Base-by-base conservation (phyloP, 2,329 filamentous ascomycete genomes). In the Phaeosphaeriaceae sp. region DNA sequence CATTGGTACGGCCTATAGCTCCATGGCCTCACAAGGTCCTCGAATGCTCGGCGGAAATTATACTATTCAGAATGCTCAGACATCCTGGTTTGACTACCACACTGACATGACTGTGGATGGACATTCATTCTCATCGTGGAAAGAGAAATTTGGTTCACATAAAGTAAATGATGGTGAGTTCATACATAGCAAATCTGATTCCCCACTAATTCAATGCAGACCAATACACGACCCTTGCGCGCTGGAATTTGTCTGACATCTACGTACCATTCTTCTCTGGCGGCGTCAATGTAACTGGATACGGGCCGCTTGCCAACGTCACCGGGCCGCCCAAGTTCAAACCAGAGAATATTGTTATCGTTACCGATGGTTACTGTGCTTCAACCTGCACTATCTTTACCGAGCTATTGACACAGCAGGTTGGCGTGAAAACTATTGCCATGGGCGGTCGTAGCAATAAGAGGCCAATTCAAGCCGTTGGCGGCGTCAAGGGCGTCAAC, bases 291-390 rank as follows among this genome's bases (percentile, higher is more conserved):
- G 56, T 74, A 8, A 71, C 65, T 17, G 71, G 70, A 6, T 74
- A 71, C 35, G 68, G 65, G 8, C 51, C 57, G 11, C 64, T 67
- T 17, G 53, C 68, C 48, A 76, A 79, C 37, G 84, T 63, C 78
- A 76, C 74, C 4, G 60, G 70, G 54, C 16, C 53, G 44, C 51
- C 74, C 42, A 83, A 81, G 3, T 87, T 87, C 65, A 74, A 74
- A 8, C 69, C 83, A 3, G 80, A 85, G 35, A 69, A 75, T 55
- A 72, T 76, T 23, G 74, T 84, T 40, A 62, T 84, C 20, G 67
- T 86, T n/a, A 79, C 81, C 42, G 83, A 86, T 59, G 83, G 83
- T 28, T 77, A 80, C 58, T 86, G 83, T 64, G 79, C 79, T 17
- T 84, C 81, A 1, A 82, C 82, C 2, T 86, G 83, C 69, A 79